Evolutionary conservation across 495 filamentous ascomycete genomes (phyloP), one percentile per base, ranked within the genome.

Genomic region (Aspergillus leporis): DNA sequence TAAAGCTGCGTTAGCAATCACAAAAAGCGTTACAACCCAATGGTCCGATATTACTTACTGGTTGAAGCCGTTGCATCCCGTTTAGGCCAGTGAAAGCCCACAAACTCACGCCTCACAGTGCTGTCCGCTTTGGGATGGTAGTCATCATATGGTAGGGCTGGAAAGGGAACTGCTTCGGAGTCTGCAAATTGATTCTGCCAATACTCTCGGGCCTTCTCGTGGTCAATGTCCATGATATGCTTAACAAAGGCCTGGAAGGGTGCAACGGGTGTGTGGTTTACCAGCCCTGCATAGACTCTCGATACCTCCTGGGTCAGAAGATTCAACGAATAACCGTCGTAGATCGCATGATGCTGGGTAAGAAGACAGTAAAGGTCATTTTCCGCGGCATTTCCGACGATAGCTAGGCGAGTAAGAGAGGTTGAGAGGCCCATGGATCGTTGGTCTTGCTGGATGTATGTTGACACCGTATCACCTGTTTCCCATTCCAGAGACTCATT

Each of bases 171-270:
- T 1, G 21, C 48, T 9, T 10, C 40, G 10, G 21, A 49, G 48
- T 10, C 68, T 16, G 7, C 23, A 2, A n/a, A 60, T 21, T 49
- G 38, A 13, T n/a, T 46, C 49, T 8, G 32, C 57, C 34, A 66
- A 19, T 23, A 82, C 3, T 49, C n/a, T n/a, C 23, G 3, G 14
- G 5, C 21, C 70, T 12, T 77, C 71, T 57, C 81, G 77, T 1
- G 73, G 25, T 8, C 25, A 28, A 28, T 70, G 48, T 16, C 65
- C 69, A 22, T 49, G 14, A 51, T 51, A 18, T 22, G 12, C 1
- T 56, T 3, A n/a, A 65, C 52, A 21, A 1, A 76, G 66, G 1
- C 77, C 77, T 22, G 75, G 76, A 8, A 81, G 63, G 53, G 79
- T 74, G 0, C 68, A 65, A 23, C 61, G 56, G 3, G 36, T 43